Evolutionary conservation across 2,329 filamentous ascomycete genomes (phyloP), one percentile per base, ranked within the genome.

Genomic region (Mycosphaerella arachidis): DNA sequence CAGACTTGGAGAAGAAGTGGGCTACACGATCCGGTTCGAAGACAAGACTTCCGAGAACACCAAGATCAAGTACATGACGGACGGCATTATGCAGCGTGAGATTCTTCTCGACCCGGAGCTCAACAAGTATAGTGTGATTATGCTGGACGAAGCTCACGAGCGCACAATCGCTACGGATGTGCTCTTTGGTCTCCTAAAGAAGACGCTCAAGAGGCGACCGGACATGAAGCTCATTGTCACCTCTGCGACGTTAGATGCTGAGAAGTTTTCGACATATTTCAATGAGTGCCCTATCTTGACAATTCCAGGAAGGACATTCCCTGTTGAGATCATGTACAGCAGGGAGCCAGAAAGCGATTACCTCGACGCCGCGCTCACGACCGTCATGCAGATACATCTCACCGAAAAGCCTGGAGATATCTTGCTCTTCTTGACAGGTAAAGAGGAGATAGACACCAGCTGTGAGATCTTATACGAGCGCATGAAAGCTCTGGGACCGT

Each of bases 11-110:
- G 86, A 92, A 58, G 92, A 97, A 73, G 93, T 99, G 63, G 94
- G 94, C 57, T 99, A 99, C 74, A 96, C 90, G 7, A 96, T 99
- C 72, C 91, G 94, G 73, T 99, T 99, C 72, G 94, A 99, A 72
- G 94, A 99, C 76, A 90, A 88, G 73, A 97, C 93, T 0, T 90
- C 88, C 65, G 86, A 91, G 1, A 83, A 87, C 18, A 99, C 94
- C 1, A 91, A 88, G 71, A 96, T 99, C 79, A 99, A 99, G 79
- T 99, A 99, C 78, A 97, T 99, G 93, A 99, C 94, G 16, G 94
- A 99, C 70, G 94, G 94, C 75, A 97, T 97, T 90, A 84, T 99
- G 73, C 87, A 97, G 77, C 85, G 94, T 79, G 94, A 99, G 77
- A 92, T 97, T 72, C 82, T 99, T 55, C 83, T 97, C 67, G 94